Base-by-base conservation (phyloP, 179 eudicot genomes). In the Silene vulgaris region DNA sequence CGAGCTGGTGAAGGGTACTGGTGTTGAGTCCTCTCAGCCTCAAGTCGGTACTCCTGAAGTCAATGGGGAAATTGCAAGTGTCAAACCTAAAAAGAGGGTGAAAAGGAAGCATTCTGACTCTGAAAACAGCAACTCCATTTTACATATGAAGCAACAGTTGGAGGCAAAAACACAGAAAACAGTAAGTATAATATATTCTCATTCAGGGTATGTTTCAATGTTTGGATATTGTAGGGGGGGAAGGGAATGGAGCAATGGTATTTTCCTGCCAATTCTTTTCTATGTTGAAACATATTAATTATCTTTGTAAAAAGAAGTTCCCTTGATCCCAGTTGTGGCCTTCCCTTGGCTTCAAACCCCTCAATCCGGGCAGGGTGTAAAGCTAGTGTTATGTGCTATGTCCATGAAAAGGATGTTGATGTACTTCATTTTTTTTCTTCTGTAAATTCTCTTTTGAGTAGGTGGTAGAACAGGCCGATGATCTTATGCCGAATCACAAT, bases 91-190 rank as follows among this genome's bases (percentile, higher is more conserved):
- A 67, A 83, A 76, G 81, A 78, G 65, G 76, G 72, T 54, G 35
- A 77, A 76, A 60, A 85, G 75, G 74, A 82, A 69, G 74, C 82
- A 77, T 43, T 69, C 65, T n/a, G 64, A 50, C 54, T 30, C 77
- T 50, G 79, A 52, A 45, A 75, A 81, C 45, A 35, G 5, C 37
- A 5, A 80, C 75, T 30, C 76, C 29, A 73, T 65, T 57, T 67
- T 71, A 29, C 74, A 80, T 9, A 20, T 54, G 65, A 35, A 75
- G 19, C 74, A 78, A 45, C 85, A 79, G 73, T 48, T 78, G 32
- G 72, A 57, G 76, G 37, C 16, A 8, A 56, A 65, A 45, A 8
- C 13, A 16, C 67, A 8, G 29, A 75, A 67, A 75, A 73, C 68
- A 16, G 80, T 75, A 69, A 79, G 65, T 75, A 69, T 71, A 68